Percentiles rank a stretch among this genome's conserved stretches.
phyloP scores from a whole-genome alignment of 345 rosid species.

The Lepidium didymum region DNA sequence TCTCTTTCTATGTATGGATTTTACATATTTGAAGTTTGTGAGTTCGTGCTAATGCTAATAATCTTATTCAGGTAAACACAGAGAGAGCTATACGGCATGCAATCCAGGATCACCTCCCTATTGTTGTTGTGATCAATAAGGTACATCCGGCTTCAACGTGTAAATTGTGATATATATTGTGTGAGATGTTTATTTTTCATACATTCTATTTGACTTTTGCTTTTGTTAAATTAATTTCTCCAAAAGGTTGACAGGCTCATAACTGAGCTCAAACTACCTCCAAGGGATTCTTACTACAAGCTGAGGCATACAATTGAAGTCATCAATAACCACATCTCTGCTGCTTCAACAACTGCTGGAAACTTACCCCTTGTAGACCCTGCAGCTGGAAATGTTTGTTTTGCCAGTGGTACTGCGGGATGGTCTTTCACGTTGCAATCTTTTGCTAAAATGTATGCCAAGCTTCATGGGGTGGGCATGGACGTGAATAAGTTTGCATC shows the following conservation, averaged over 20 bases:
- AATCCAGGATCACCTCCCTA: slow-evolving; percentile 84
- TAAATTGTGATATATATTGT: neutral
- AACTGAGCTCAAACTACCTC: slow-evolving; percentile 93
- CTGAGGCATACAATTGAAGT: slow-evolving; percentile 92
- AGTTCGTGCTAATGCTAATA: neutral
- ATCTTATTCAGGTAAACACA: slow-evolving; percentile 60
- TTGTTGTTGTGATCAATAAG: slow-evolving; percentile 94
- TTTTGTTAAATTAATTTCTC: neutral
- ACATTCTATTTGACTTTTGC: neutral
- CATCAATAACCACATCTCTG: slow-evolving; percentile 83
- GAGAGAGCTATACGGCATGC: slow-evolving; percentile 99
- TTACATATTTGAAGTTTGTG: neutral
- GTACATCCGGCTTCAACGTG: slow-evolving; percentile 30
- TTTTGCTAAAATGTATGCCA: slow-evolving; percentile 83
- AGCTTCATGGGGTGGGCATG: slow-evolving; percentile 87
- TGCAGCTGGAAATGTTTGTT: slow-evolving; percentile 87
- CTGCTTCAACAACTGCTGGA: slow-evolving; percentile 89
- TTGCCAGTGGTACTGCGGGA: slow-evolving; percentile 90
- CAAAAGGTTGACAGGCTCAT: slow-evolving; percentile 89
- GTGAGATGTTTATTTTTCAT: neutral
- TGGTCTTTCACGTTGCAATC: slow-evolving; percentile 98
- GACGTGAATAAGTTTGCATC: slow-evolving; percentile 88
- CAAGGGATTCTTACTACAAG: slow-evolving; percentile 97
- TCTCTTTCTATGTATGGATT: neutral
- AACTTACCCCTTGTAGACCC: slow-evolving; percentile 80